phyloP scores from a whole-genome alignment of 164 flowering plant genomes.

The Berberis vulgaris region DNA sequence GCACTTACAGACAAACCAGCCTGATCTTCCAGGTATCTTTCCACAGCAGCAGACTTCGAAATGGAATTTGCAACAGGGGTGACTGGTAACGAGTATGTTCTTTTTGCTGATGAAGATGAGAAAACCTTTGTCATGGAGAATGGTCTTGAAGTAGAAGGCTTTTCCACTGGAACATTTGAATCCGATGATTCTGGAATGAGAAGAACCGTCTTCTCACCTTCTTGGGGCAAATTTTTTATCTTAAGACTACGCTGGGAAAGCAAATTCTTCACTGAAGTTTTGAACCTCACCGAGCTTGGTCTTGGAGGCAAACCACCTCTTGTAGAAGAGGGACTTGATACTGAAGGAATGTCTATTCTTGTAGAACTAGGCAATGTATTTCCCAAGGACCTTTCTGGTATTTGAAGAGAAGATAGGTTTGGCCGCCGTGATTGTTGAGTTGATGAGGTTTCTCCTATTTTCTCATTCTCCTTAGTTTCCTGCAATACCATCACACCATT shows the following conservation, averaged over 20 bases:
- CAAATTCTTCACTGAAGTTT: constrained; percentile 43
- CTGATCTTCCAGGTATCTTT: constrained; percentile 15
- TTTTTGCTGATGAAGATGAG: constrained; percentile 30
- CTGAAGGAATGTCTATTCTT: constrained; percentile 29
- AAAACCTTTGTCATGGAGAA: constrained; percentile 47
- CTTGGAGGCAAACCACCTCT: constrained; percentile 64
- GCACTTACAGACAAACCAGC: constrained; percentile 37
- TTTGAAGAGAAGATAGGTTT: constrained; percentile 46
- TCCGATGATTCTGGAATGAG: constrained; percentile 38
- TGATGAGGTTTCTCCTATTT: constrained; percentile 10
- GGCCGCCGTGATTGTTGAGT: constrained; percentile 42
- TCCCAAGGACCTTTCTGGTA: constrained; percentile 49
- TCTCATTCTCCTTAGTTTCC: constrained; percentile 11
- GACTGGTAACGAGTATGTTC: constrained; percentile 46
- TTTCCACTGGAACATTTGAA: constrained; percentile 30
- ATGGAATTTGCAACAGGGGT: constrained; percentile 37
- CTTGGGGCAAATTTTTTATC: constrained; percentile 27
- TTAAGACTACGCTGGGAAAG: constrained; percentile 52
- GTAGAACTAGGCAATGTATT: constrained; percentile 23
- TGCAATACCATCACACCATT: constrained; percentile 5
- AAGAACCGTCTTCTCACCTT: constrained; percentile 57
- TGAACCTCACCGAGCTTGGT: constrained; percentile 49
- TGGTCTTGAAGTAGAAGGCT: constrained; percentile 51
- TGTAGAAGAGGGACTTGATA: constrained; percentile 40
- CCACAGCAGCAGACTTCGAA: constrained; percentile 17